Evolutionary conservation across 2,329 filamentous ascomycete genomes (phyloP), one percentile per base, ranked within the genome.

Genomic region (Sporothrix phasma): DNA sequence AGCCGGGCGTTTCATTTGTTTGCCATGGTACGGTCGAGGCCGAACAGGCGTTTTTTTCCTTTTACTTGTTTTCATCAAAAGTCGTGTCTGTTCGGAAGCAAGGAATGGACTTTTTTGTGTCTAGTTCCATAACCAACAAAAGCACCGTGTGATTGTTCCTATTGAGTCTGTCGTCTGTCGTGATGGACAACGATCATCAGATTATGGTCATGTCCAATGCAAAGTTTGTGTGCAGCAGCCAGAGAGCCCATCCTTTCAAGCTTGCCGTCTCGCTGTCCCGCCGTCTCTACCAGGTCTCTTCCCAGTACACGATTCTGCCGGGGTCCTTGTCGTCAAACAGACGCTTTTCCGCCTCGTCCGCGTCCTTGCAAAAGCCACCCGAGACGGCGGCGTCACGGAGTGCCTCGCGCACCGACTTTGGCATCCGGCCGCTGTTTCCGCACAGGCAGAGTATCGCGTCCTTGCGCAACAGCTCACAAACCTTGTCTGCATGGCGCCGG

Each of bases 271-370:
- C n/a, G n/a, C n/a, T n/a, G n/a, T n/a, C n/a, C n/a, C n/a, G n/a
- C n/a, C n/a, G n/a, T n/a, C n/a, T n/a, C 61, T 66, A 85, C 83
- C 83, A 86, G 29, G 83, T 84, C 71, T 86, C 83, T 72, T 85
- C 81, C 80, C 82, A 84, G 72, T 79, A 80, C 7, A 73, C 77
- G 51, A 78, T 67, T 6, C 69, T 70, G 78, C 72, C 37, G 72
- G 68, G 62, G 67, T 64, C 60, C 15, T 61, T 64, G 41, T 65
- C 61, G 43, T 61, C 47, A 31, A 69, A 69, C 24, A 70, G 64
- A 3, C 56, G 43, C 61, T 58, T 70, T 69, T 78, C 77, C 1
- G 79, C 77, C 62, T 73, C 69, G 31, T 76, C 75, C n/a, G 68
- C 67, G 37, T 75, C 61, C 8, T 37, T 24, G 54, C 68, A 69